These are phyloP conservation scores for Stephanodiscus triporus DNA, from an alignment of 108 stramenopile species.

Conservation along the genomic window DNA sequence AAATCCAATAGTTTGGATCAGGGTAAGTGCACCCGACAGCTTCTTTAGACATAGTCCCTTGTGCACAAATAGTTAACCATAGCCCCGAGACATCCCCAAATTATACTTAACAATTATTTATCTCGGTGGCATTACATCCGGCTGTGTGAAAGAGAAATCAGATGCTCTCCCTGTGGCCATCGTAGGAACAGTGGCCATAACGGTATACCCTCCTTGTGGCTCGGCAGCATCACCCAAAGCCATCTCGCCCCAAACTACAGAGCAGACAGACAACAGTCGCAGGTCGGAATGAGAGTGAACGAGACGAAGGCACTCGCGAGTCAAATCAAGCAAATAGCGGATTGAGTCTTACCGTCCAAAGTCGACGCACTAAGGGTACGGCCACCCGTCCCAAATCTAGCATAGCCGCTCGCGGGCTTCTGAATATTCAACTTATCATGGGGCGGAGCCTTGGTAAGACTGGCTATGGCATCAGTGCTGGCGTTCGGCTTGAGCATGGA, in stretches of 20 bases:
- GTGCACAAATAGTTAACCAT: neutral
- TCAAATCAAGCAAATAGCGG: neutral
- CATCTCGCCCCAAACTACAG: constrained; percentile 86
- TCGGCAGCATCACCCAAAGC: constrained; percentile 65
- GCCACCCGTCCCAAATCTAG: constrained; percentile 31
- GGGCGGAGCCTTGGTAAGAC: constrained; percentile 35
- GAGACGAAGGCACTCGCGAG: neutral
- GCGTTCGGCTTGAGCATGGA: constrained; percentile 30
- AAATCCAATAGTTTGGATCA: neutral
- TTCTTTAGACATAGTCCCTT: neutral
- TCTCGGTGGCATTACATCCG: constrained; percentile 90
- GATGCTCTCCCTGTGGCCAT: constrained; percentile 26
- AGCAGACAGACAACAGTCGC: neutral
- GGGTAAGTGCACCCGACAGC: too few species aligned
- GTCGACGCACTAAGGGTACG: constrained; percentile 42
- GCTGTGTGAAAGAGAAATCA: constrained; percentile 85
- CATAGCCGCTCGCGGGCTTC: constrained; percentile 6
- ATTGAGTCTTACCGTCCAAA: constrained; percentile 21
- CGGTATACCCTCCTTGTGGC: constrained; percentile 26
- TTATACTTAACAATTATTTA: constrained; percentile 28
- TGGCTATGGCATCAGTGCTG: constrained; percentile 56
- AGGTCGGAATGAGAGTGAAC: neutral
- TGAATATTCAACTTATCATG: constrained; percentile 38
- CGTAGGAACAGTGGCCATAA: constrained; percentile 26
- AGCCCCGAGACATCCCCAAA: neutral